phyloP scores from a whole-genome alignment of 495 filamentous ascomycete genomes.

The Trypethelium eluteriae region DNA sequence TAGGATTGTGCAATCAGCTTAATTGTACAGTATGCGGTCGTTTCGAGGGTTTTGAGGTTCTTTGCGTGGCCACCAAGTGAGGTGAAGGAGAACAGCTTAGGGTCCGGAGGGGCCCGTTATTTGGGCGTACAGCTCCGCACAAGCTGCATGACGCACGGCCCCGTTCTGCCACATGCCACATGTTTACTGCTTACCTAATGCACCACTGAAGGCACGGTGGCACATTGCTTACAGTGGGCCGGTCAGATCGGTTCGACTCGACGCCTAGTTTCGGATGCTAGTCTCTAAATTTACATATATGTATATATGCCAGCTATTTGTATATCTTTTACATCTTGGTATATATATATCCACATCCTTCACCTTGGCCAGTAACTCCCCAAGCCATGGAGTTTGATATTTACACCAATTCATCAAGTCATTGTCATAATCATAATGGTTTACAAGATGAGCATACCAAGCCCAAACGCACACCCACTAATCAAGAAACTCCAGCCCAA shows the following conservation, averaged over 20 bases:
- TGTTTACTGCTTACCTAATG: neutral
- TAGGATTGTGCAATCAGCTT: neutral
- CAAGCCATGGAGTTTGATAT: neutral
- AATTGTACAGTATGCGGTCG: neutral
- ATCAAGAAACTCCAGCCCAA: conserved; percentile 21
- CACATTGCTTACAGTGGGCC: neutral
- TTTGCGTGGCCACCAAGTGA: too few species aligned
- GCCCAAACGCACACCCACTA: conserved; percentile 15
- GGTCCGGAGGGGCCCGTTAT: neutral
- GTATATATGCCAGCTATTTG: neutral
- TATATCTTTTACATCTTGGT: neutral
- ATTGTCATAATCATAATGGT: neutral
- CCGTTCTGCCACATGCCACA: neutral
- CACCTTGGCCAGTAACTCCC: neutral
- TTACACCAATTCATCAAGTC: neutral
- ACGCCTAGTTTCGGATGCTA: neutral
- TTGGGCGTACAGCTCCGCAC: conserved; percentile 8
- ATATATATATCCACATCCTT: neutral
- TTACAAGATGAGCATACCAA: conserved; percentile 24
- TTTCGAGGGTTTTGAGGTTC: too few species aligned
- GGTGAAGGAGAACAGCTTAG: neutral
- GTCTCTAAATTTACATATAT: neutral
- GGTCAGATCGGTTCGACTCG: neutral
- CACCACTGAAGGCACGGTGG: neutral
- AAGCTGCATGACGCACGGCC: neutral